Conservation (phyloP, 768 basidiomycete species). For the Boletus rubescentipes region DNA sequence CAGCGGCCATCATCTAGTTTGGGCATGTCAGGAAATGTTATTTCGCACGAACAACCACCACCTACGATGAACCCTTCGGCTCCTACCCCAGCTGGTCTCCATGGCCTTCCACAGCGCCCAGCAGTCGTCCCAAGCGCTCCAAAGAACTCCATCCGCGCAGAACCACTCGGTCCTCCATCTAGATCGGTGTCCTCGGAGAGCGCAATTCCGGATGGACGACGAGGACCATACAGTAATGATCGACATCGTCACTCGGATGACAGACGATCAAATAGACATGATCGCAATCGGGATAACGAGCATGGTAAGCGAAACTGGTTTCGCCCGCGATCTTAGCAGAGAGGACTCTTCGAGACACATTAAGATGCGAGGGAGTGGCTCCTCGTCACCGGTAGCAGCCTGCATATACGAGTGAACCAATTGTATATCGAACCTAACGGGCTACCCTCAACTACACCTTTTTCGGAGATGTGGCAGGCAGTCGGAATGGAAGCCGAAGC, state of each 20-base stretch:
- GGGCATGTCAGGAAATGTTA: conserved; percentile 1
- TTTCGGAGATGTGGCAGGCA: background rate
- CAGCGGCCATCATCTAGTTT: background rate
- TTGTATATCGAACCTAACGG: background rate
- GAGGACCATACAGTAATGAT: conserved; percentile 18
- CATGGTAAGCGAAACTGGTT: conserved; percentile 9
- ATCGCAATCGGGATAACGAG: conserved; percentile 8
- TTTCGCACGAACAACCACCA: background rate
- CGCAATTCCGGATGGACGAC: conserved; percentile 15
- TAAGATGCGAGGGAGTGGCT: background rate
- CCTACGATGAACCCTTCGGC: background rate
- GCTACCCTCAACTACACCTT: background rate
- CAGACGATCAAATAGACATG: conserved; percentile 11
- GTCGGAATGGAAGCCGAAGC: background rate
- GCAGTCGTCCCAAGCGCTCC: background rate
- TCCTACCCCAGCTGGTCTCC: background rate
- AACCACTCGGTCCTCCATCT: conserved; percentile 16
- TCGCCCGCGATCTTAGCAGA: conserved; percentile 3
- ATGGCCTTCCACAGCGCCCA: conserved; percentile 23
- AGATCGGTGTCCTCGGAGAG: conserved; percentile 19
- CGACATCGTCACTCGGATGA: conserved; percentile 18
- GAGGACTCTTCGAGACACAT: background rate
- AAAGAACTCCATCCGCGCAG: conserved; percentile 15
- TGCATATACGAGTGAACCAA: background rate
- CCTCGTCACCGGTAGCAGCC: background rate